These are phyloP conservation scores for Chaetomiaceae sp. DNA, from an alignment of 2,329 filamentous ascomycete species.

Conservation along the genomic window DNA sequence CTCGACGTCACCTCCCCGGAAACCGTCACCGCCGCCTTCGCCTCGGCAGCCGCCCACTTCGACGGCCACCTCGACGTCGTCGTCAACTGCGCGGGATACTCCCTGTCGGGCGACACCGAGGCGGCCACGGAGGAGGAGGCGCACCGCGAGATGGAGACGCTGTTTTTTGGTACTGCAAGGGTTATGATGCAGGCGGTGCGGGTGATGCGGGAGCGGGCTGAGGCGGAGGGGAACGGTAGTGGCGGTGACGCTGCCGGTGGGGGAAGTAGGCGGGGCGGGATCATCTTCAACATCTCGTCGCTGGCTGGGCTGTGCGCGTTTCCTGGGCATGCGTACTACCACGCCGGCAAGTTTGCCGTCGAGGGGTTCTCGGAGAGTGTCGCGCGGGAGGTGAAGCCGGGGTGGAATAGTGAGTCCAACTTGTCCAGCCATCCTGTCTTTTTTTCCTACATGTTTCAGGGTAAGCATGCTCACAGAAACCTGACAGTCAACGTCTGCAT, in stretches of 20 bases:
- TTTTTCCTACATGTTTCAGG: background rate
- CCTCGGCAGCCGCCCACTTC: conserved; percentile 23
- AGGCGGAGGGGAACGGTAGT: no score
- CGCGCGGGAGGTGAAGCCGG: conserved; percentile 35
- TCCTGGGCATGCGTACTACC: conserved; percentile 37
- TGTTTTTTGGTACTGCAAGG: conserved; percentile 30
- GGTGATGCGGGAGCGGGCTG: conserved; percentile 24
- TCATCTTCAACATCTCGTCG: conserved; percentile 10
- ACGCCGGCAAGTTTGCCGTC: conserved; percentile 33
- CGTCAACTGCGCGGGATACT: conserved; percentile 38
- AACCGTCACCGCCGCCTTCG: conserved; percentile 36
- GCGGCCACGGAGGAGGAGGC: conserved; percentile 23
- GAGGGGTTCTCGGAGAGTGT: conserved; percentile 8
- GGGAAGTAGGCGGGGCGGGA: background rate
- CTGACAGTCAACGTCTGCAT: conserved; percentile 36
- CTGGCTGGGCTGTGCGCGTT: conserved; percentile 14
- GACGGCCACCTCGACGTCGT: conserved; percentile 15
- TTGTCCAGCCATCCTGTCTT: background rate
- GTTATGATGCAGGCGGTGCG: conserved; percentile 28
- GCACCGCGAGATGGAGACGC: conserved; percentile 28
- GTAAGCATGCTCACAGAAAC: background rate
- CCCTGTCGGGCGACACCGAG: conserved; percentile 35
- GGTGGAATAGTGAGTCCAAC: conserved; percentile 34
- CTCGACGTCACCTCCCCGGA: conserved; percentile 44
- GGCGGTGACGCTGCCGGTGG: no score